Conservation (phyloP, 2,329 filamentous ascomycete genomes). For the Xenosphaeropsis pyriputrescens region DNA sequence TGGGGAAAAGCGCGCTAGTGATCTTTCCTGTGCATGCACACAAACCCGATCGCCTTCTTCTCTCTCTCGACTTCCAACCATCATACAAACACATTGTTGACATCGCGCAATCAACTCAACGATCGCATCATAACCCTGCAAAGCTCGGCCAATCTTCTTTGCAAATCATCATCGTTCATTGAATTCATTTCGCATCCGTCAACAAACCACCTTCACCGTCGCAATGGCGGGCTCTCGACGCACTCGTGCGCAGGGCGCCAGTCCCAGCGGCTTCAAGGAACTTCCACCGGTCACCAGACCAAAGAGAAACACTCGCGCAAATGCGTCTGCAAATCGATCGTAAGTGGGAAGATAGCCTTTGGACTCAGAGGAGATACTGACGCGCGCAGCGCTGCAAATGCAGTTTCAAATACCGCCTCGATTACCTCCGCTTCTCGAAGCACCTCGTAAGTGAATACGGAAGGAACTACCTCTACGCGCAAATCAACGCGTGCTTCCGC, state of each 20-base stretch:
- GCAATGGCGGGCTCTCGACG: neutral
- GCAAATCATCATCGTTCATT: neutral
- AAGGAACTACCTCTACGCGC: too few relatives aligned
- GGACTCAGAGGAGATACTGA: neutral
- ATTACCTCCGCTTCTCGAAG: neutral
- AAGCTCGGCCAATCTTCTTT: neutral
- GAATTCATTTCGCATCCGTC: neutral
- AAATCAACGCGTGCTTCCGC: too few relatives aligned
- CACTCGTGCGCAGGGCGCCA: constrained; percentile 1
- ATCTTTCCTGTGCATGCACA: neutral
- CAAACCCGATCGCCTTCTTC: neutral
- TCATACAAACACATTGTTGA: neutral
- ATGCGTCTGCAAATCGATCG: neutral
- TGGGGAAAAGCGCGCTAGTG: too few relatives aligned
- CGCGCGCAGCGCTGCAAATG: neutral
- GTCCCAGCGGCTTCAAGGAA: constrained; percentile 2
- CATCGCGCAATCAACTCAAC: neutral
- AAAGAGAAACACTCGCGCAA: neutral
- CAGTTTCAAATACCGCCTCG: neutral
- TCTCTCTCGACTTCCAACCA: neutral
- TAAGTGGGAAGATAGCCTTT: neutral
- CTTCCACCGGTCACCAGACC: neutral
- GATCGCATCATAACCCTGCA: neutral
- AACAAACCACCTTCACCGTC: neutral
- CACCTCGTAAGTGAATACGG: neutral